A percentile compares a stretch with the other conserved stretches of the same genome.
Conservation (phyloP, 345 rosid species). For the Syzygium jambos region DNA sequence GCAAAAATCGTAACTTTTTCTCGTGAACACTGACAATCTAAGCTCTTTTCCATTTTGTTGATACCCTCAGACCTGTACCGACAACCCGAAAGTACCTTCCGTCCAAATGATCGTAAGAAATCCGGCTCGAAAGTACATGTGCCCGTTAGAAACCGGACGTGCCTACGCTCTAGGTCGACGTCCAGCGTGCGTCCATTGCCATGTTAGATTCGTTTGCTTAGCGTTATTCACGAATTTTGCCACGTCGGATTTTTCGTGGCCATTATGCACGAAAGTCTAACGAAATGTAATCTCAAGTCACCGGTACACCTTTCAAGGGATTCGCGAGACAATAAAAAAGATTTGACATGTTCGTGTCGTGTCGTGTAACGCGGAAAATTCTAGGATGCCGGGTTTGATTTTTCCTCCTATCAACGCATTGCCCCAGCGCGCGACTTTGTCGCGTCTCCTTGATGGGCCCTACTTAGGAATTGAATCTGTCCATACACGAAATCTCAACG, state of each 20-base stretch:
- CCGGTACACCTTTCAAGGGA: neutral
- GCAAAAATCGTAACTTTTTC: neutral
- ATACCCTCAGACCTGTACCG: neutral
- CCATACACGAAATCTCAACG: neutral
- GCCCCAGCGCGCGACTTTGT: neutral
- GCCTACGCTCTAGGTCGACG: neutral
- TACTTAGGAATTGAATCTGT: neutral
- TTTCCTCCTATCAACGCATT: neutral
- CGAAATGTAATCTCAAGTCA: neutral
- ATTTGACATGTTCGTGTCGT: neutral
- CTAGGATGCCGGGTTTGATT: neutral
- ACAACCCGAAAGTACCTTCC: neutral
- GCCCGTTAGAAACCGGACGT: accelerated
- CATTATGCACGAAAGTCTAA: neutral
- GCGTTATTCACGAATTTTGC: neutral
- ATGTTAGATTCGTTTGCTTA: accelerated
- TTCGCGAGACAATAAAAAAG: neutral
- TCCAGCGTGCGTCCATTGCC: neutral
- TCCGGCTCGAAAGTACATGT: neutral
- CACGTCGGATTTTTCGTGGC: neutral
- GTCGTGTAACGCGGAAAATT: too few relatives aligned
- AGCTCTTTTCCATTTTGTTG: neutral
- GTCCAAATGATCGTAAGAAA: neutral
- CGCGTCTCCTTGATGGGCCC: neutral
- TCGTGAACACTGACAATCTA: accelerated